phyloP scores from a whole-genome alignment of 805 yeast species.

The Nadsonia fulvescens region DNA sequence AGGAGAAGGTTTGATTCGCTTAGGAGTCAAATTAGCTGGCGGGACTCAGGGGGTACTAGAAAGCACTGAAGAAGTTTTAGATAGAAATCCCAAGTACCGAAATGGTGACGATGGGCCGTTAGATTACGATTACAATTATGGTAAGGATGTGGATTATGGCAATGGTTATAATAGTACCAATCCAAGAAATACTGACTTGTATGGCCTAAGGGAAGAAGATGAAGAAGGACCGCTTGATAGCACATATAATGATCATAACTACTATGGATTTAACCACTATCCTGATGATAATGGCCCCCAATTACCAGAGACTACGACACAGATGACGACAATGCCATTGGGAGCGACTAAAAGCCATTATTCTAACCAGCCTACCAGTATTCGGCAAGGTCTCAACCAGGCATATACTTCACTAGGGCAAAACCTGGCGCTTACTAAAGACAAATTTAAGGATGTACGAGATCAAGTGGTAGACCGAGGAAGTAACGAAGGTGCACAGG shows the following conservation, averaged over 20 bases:
- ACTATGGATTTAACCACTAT: too few species aligned
- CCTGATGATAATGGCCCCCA: too few species aligned
- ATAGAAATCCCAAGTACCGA: conserved; percentile 21
- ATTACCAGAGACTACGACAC: too few species aligned
- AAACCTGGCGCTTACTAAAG: conserved; percentile 47
- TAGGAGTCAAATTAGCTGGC: conserved; percentile 72
- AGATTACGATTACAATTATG: neutral
- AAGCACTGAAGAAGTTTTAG: conserved; percentile 58
- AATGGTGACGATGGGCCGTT: conserved; percentile 9
- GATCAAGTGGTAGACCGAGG: conserved; percentile 46
- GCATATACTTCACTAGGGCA: conserved; percentile 60
- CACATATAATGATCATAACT: conserved; percentile 20
- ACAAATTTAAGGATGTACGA: conserved; percentile 41
- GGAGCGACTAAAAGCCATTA: too few species aligned
- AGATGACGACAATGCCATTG: too few species aligned
- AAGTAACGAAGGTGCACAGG: conserved; percentile 29
- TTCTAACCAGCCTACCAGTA: conserved; percentile 63
- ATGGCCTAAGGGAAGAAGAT: neutral
- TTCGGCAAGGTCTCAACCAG: conserved; percentile 53
- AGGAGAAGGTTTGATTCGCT: conserved; percentile 57
- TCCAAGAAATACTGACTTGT: conserved; percentile 4
- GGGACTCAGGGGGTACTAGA: conserved; percentile 76
- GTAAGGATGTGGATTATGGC: neutral
- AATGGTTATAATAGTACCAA: too few species aligned
- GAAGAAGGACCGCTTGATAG: conserved; percentile 1